A percentile compares a stretch with the other conserved stretches of the same genome.
phyloP scores from a whole-genome alignment of 805 yeast species.

The Candida jianshihensis region DNA sequence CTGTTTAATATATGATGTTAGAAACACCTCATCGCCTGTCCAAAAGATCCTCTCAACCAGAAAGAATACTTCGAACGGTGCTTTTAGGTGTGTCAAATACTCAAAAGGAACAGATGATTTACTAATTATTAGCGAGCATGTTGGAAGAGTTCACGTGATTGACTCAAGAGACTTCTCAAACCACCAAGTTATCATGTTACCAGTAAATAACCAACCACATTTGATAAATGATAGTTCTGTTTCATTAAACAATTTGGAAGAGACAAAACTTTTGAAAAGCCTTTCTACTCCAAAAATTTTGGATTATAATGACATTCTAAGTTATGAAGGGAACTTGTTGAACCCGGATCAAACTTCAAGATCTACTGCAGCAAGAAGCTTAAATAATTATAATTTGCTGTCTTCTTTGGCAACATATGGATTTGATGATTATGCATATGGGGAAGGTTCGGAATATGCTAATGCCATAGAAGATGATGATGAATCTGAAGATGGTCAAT shows the following conservation, averaged over 20 bases:
- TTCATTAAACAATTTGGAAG: constrained; percentile 3
- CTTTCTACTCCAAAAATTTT: constrained; percentile 16
- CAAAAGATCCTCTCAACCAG: constrained; percentile 56
- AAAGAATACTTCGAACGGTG: constrained; percentile 46
- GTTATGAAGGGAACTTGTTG: constrained; percentile 11
- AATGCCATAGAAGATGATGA: constrained; percentile 8
- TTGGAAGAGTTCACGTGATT: constrained; percentile 77
- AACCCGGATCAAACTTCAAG: not conserved
- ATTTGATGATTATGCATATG: constrained; percentile 11
- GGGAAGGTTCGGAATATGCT: constrained; percentile 18
- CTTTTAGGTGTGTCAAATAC: constrained; percentile 59
- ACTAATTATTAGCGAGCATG: constrained; percentile 73
- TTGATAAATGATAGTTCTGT: constrained; percentile 2
- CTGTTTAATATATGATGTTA: constrained; percentile 67
- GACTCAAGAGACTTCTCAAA: constrained; percentile 69
- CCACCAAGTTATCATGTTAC: constrained; percentile 71
- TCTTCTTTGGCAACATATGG: constrained; percentile 1
- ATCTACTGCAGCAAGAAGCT: constrained; percentile 8
- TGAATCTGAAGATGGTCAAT: not conserved
- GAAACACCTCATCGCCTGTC: constrained; percentile 51
- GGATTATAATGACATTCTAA: constrained; percentile 18
- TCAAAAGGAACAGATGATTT: constrained; percentile 68
- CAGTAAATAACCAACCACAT: constrained; percentile 25
- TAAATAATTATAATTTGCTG: constrained; percentile 20
- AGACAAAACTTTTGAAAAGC: not conserved